Evolutionary conservation across 352 stramenopile species (phyloP).

Genomic region (Phytophthora aleatoria): DNA sequence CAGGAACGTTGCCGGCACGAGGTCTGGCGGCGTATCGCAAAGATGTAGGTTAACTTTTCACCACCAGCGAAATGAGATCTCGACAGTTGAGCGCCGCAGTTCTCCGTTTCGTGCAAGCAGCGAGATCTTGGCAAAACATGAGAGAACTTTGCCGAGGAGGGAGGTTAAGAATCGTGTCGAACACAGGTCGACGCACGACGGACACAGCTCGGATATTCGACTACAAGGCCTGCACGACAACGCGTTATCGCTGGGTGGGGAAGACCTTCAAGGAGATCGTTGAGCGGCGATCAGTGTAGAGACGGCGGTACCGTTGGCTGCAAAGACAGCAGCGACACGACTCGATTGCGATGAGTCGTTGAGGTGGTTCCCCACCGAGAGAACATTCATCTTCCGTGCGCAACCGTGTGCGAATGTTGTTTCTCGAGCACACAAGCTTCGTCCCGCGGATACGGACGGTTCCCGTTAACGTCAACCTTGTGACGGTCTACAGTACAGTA

Average conservation of each 20-base stretch:
- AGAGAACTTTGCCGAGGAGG: too few species aligned
- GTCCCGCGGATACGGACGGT: not conserved
- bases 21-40: constrained; percentile 20
- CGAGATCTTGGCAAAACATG: too few species aligned
- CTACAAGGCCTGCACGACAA: constrained; percentile 1
- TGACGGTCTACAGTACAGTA: too few species aligned
- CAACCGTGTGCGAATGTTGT: not conserved
- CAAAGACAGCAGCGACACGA: not conserved
- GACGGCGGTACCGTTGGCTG: not conserved
- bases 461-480: not conserved
- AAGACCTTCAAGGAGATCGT: not conserved
- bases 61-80: constrained; percentile 23
- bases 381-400: not conserved
- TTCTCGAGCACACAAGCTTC: constrained; percentile 2
- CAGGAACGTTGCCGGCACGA: constrained; percentile 15
- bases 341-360: not conserved
- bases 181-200: not conserved
- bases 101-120: too few species aligned
- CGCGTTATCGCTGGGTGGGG: constrained; percentile 4
- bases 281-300: constrained; percentile 2
- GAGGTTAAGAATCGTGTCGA: too few species aligned
- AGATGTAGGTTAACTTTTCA: constrained; percentile 26
- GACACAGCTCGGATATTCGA: not conserved
- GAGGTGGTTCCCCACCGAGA: constrained; percentile 12
- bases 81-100: not conserved